Percentiles rank a stretch among this genome's conserved stretches.
phyloP scores from a whole-genome alignment of 129 eudicot genomes.

The Smallanthus sonchifolius region DNA sequence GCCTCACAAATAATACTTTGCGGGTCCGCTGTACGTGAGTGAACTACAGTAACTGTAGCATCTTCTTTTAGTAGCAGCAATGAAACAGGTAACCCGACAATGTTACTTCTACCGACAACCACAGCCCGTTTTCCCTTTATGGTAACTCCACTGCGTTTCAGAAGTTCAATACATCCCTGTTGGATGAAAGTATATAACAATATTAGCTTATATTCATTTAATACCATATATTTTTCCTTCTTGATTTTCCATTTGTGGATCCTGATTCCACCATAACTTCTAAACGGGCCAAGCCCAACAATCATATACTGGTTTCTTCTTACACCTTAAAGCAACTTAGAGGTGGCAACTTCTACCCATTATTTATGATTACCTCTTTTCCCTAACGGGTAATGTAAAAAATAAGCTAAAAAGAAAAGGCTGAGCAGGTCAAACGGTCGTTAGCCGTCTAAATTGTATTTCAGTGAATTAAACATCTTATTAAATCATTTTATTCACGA shows the following conservation, averaged over 20 bases:
- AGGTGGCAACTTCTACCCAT: constrained; percentile 3
- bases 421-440: background rate
- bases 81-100: constrained; percentile 95
- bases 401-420: background rate
- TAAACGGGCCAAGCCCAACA: background rate
- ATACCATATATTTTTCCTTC: background rate
- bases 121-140: constrained; percentile 92
- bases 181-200: background rate
- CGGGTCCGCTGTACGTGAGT: constrained; percentile 76
- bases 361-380: background rate
- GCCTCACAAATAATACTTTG: constrained; percentile 88
- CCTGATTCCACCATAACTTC: background rate
- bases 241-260: background rate
- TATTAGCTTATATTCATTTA: background rate
- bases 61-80: constrained; percentile 89
- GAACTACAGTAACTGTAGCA: constrained; percentile 87
- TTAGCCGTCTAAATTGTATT: background rate
- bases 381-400: background rate
- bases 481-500: background rate
- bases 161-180: constrained; percentile 93
- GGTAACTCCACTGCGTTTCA: constrained; percentile 68
- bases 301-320: background rate
- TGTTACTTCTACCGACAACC: constrained; percentile 97
- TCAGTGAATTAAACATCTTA: background rate
- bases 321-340: background rate